Evolutionary conservation across 2,329 filamentous ascomycete species (phyloP), one percentile per base, ranked within the genome.

Genomic region (Nemania abortiva): DNA sequence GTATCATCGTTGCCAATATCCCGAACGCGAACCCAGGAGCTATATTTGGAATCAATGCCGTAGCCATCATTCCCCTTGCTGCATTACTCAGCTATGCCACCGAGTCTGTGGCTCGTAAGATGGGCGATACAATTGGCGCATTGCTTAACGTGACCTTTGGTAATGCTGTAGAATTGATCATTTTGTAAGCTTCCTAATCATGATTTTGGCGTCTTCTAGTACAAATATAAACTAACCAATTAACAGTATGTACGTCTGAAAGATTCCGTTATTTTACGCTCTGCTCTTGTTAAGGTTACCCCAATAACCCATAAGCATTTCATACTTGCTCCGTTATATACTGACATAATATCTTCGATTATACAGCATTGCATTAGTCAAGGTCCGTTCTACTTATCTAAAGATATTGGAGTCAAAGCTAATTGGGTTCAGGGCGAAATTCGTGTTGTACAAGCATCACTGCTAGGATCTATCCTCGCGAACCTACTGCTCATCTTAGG

Each of bases 401-500:
- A 59, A 11, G 27, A 54, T 18, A 59, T 10, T 0, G 2, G 20
- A 20, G 1, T n/a, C 61, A n/a, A n/a, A 27, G 56, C 77, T 81
- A 69, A 80, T 22, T 13, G 11, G 65, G 18, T 55, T 50, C 69
- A 90, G 86, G 85, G 93, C 80, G 89, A 97, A 83, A 96, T 97
- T 70, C 90, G 92, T 69, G 95, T 97, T 74, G 95, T 97, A 27
- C 95, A 97, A 81, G 94, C 95, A 15, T 97, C 95, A 0, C 84
- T 97, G 59, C 86, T 98, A 34, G 95, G 95, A 50, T 97, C 94
- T 1, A 97, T 98, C 75, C 83, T 98, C 72, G 92, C 94, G 72
- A 97, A 97, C 77, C 82, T 97, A 65, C 85, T 98, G 27, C 87
- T 97, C 69, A 97, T 97, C 77, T 83, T 98, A 74, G 95, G 95